These are phyloP conservation scores for Apophysomyces ossiformis DNA, from an alignment of 371 early-diverging fungal genomes.

Conservation along the genomic window DNA sequence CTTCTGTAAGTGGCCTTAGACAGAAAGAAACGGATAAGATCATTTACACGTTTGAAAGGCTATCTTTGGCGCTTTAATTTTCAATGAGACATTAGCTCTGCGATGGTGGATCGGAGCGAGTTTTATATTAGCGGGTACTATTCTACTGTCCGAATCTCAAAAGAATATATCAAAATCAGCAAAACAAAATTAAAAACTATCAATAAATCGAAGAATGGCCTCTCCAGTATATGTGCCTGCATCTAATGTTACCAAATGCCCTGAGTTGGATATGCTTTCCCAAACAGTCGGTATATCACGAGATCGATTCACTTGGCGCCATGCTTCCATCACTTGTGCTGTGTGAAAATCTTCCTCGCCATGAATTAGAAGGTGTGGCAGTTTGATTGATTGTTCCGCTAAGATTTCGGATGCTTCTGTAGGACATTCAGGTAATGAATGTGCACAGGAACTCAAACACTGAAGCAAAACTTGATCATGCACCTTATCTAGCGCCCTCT, in stretches of 20 bases:
- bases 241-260: conserved; percentile 44
- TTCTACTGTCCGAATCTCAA: conserved; percentile 52
- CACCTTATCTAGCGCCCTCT: conserved; percentile 25
- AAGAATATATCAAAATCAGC: conserved; percentile 24
- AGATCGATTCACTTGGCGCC: conserved; percentile 25
- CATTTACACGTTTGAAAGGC: conserved; percentile 46
- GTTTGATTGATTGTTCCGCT: not conserved
- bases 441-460: conserved; percentile 27
- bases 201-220: conserved; percentile 21
- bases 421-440: conserved; percentile 11
- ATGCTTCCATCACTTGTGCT: conserved; percentile 21
- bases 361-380: conserved; percentile 30
- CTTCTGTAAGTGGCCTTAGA: conserved; percentile 55
- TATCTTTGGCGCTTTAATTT: conserved; percentile 65
- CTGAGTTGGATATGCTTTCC: conserved; percentile 22
- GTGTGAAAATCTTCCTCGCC: conserved; percentile 35
- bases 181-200: conserved; percentile 9
- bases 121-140: conserved; percentile 67
- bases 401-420: not conserved
- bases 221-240: conserved; percentile 21
- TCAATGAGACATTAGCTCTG: conserved; percentile 68
- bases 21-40: not conserved
- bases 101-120: conserved; percentile 83
- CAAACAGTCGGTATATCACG: conserved; percentile 16
- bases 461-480: conserved; percentile 23